Evolutionary conservation across 2,329 filamentous ascomycete species (phyloP).

Genomic region (Lecanicillium sp.): DNA sequence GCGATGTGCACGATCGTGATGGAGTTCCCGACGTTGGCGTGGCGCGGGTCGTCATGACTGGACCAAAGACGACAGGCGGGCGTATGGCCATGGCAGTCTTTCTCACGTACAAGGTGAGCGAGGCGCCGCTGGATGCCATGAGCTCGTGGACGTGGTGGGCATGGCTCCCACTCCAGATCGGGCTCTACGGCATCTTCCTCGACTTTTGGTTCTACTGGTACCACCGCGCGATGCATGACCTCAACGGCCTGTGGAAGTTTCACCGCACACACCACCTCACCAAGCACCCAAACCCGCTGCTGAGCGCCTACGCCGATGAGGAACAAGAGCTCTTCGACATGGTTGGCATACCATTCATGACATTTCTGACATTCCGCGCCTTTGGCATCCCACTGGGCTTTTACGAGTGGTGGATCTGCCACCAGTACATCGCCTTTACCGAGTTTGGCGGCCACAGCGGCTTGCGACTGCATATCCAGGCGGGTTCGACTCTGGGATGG

Average conservation of each 20-base stretch:
- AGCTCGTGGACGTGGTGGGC: slow-evolving; percentile 9
- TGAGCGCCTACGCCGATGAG: slow-evolving; percentile 29
- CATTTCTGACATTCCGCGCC: slow-evolving; percentile 23
- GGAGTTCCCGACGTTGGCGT: slow-evolving; percentile 29
- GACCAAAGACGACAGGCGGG: slow-evolving; percentile 22
- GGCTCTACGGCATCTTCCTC: slow-evolving; percentile 28
- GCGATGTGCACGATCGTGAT: slow-evolving; percentile 30
- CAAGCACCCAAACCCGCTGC: slow-evolving; percentile 32
- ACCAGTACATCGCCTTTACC: slow-evolving; percentile 30
- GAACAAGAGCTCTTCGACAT: slow-evolving; percentile 33
- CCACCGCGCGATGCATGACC: slow-evolving; percentile 31
- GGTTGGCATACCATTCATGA: slow-evolving; percentile 27
- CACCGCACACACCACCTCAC: slow-evolving; percentile 34
- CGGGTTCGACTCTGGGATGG: slow-evolving; percentile 22
- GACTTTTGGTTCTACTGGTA: slow-evolving; percentile 31
- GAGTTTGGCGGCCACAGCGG: slow-evolving; percentile 28
- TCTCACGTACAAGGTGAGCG: slow-evolving; percentile 20
- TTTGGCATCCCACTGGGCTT: slow-evolving; percentile 31
- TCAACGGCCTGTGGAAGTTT: slow-evolving; percentile 28
- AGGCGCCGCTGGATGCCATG: slow-evolving; percentile 15
- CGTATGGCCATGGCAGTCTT: slow-evolving; percentile 23
- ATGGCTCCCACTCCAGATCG: slow-evolving; percentile 25
- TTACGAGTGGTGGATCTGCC: slow-evolving; percentile 37
- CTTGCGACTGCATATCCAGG: slow-evolving; percentile 23
- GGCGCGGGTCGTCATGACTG: slow-evolving; percentile 19